Base-by-base conservation (phyloP, 139 green algal species). In the Microglena sp. region DNA sequence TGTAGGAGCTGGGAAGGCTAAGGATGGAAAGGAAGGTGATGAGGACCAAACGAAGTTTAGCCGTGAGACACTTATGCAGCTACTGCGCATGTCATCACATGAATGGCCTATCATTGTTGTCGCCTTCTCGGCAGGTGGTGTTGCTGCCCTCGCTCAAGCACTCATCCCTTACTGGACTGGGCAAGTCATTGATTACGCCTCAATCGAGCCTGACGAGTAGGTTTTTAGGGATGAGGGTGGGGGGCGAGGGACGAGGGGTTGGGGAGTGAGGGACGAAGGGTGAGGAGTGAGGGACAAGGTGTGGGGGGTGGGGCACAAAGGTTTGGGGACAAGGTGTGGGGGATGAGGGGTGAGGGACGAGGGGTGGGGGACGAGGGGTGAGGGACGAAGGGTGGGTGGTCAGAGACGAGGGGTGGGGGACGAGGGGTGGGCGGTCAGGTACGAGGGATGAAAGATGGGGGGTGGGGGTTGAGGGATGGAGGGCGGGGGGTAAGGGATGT, bases 111-210 rank as follows among this genome's bases (percentile, higher is more conserved):
- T 61, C 28, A 5, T 61, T 29, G 35, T 61, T 33, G 55, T 61
- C 5, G 55, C 55, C n/a, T 24, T 34, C 55, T 43, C 4, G 55
- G 45, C 27, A 33, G 62, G 45, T 18, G 27, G 26, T 7, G 62
- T 45, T 45, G 62, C 27, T 28, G 62, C 43, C 7, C 6, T 60
- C 4, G 45, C 27, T 44, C 29, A 45, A 60, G 62, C 45, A 33
- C 18, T 36, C 8, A 45, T 93, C n/a, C 82, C 86, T 0, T 87
- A 85, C 77, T 89, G 79, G 64, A 92, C 84, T 0, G 81, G 85
- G 2, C 63, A 73, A 3, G 87, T 95, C 71, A 87, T 93, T 2
- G 82, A 92, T 72, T 86, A 78, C n/a, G 87, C 87, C 2, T 82
- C 72, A 31, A 89, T 91, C 5, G 82, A 90, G 15, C 80, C 76